Evolutionary conservation across 2,329 filamentous ascomycete genomes (phyloP), one percentile per base, ranked within the genome.

Genomic region (Neonectria ditissima): DNA sequence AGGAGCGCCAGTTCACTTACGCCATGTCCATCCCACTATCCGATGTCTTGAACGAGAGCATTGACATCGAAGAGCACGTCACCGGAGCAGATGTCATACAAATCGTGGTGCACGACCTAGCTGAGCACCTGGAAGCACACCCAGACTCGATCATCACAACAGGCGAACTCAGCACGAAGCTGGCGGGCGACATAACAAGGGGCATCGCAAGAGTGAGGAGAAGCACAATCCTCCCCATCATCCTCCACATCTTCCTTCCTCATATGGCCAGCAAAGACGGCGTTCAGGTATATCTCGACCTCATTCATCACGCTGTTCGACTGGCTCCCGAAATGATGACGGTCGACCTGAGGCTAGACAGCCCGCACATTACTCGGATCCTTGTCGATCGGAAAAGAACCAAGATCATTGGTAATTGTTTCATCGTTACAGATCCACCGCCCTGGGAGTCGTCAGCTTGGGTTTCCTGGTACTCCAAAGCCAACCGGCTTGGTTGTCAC

Each of bases 1-100:
- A 91, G 69, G 80, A 85, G 34, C 84, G 89, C 9, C 82, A 80
- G 11, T 91, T 89, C 69, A 93, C 91, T 0, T 91, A 91, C 71
- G 89, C 90, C 5, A 81, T 91, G 0, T 87, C 87, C 4, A 80
- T 92, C 1, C 83, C 86, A 2, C 76, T 91, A 2, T 86, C 86
- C 0, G 83, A 84, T 16, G 76, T 93, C 3, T 71, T 89, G 1
- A 76, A 82, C 1, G 79, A 80, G 11, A 77, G 83, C 2, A 71
- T 89, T 20, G 86, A 92, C 61, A 83, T 92, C 11, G 88, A 91
- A 68, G 85, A 88, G 26, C 77, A 91, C 20, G 89, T 91, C 63
- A 85, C 85, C n/a, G 89, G 88, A 4, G 86, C 85, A 3, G 90
- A 92, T 75, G 89, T 89, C 6, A 86, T 92, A 32, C 89, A 92